Evolutionary conservation across 2,329 filamentous ascomycete species (phyloP).

Genomic region (Fusarium longipes): DNA sequence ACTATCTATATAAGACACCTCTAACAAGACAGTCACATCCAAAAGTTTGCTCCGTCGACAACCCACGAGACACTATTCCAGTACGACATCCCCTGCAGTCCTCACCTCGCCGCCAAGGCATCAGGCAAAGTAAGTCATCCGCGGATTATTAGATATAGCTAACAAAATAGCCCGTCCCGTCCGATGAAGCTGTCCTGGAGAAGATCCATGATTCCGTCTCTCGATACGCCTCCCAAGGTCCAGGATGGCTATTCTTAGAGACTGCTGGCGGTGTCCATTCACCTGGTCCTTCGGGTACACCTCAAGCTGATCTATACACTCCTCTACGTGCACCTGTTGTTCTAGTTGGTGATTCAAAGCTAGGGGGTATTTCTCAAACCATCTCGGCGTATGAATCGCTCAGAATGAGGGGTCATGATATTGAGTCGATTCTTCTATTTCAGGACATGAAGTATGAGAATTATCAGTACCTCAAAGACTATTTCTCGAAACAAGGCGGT

Average conservation of each 20-base stretch:
- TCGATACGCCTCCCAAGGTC: constrained; percentile 57
- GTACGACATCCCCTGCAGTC: constrained; percentile 79
- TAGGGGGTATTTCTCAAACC: constrained; percentile 84
- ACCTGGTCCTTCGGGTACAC: constrained; percentile 78
- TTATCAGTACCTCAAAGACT: constrained; percentile 72
- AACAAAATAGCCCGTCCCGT: constrained; percentile 57
- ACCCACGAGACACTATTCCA: constrained; percentile 71
- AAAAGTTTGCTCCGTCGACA: constrained; percentile 65
- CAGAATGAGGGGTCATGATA: constrained; percentile 80
- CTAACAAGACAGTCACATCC: constrained; percentile 67
- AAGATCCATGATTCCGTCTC: constrained; percentile 54
- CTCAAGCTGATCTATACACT: constrained; percentile 82
- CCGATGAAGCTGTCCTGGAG: constrained; percentile 62
- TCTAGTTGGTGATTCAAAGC: constrained; percentile 77
- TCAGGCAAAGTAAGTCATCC: constrained; percentile 54
- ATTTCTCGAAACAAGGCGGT: constrained; percentile 70
- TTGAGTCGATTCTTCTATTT: constrained; percentile 77
- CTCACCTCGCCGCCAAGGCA: constrained; percentile 74
- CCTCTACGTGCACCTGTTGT: constrained; percentile 78
- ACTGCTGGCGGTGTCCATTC: constrained; percentile 87
- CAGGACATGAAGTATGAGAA: constrained; percentile 74
- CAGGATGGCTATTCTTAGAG: constrained; percentile 77
- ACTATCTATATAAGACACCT: rapidly evolving
- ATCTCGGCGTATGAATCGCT: constrained; percentile 85
- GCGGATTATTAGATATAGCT: background rate